Percentiles rank a stretch among this genome's conserved stretches.
These are phyloP conservation scores for Mycosphaerella arachidis DNA, from an alignment of 2,329 filamentous ascomycete genomes.

Conservation along the genomic window DNA sequence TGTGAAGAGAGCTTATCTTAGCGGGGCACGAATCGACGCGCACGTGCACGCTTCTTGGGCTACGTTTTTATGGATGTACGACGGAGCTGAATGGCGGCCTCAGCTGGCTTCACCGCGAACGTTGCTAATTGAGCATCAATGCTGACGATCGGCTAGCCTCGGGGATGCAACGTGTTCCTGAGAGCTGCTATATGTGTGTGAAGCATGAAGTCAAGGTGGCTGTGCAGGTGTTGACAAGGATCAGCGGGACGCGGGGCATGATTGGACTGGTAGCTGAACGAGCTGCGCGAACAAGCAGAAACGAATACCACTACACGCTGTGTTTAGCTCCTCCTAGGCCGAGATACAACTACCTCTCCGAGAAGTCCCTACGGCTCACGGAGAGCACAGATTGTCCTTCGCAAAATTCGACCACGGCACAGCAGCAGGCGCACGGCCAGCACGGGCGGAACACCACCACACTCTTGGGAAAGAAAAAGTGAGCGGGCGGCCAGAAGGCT, in stretches of 20 bases:
- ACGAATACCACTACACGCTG: neutral
- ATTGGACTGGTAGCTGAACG: neutral
- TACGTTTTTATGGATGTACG: neutral
- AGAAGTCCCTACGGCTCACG: neutral
- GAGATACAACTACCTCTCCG: neutral
- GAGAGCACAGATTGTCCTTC: neutral
- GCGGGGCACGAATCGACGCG: neutral
- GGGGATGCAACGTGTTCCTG: neutral
- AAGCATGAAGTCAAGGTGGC: neutral
- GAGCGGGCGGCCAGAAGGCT: conserved; percentile 13
- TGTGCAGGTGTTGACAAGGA: neutral
- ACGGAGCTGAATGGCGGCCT: neutral
- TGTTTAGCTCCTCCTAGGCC: neutral
- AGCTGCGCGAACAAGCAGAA: neutral
- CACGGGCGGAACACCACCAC: too few relatives aligned
- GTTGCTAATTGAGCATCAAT: neutral
- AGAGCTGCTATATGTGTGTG: neutral
- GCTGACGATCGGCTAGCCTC: neutral
- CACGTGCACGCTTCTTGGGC: neutral
- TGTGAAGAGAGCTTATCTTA: neutral
- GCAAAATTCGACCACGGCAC: neutral
- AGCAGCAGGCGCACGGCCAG: neutral
- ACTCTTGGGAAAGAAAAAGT: neutral
- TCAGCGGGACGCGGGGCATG: neutral
- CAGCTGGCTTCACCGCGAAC: neutral